phyloP scores from a whole-genome alignment of 495 filamentous ascomycete species.

The Tuber brumale region DNA sequence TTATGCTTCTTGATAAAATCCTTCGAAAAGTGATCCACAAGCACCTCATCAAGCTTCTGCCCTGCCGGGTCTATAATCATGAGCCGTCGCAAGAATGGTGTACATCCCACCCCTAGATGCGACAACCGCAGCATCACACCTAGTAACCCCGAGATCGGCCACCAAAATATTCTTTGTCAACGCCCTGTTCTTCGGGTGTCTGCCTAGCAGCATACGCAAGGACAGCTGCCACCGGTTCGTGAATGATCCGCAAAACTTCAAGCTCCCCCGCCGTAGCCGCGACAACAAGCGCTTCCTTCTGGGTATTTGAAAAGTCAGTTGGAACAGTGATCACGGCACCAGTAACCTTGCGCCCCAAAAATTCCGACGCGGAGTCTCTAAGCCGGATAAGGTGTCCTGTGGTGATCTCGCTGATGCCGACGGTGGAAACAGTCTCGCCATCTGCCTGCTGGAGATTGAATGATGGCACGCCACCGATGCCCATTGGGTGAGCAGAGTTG shows the following conservation, averaged over 20 bases:
- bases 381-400: slow-evolving; percentile 80
- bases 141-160: slow-evolving; percentile 85
- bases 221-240: slow-evolving; percentile 84
- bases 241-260: slow-evolving; percentile 85
- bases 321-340: slow-evolving; percentile 89
- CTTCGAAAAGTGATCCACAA: slow-evolving; percentile 95
- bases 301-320: slow-evolving; percentile 81
- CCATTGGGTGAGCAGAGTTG: slow-evolving; percentile 81
- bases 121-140: slow-evolving; percentile 85
- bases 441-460: slow-evolving; percentile 77
- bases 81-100: slow-evolving; percentile 83
- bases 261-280: slow-evolving; percentile 74
- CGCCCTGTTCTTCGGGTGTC: slow-evolving; percentile 49
- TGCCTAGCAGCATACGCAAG: slow-evolving; percentile 82
- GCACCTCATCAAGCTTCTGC: slow-evolving; percentile 71
- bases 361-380: slow-evolving; percentile 77
- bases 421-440: slow-evolving; percentile 58
- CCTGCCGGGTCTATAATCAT: slow-evolving; percentile 91
- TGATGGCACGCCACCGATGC: slow-evolving; percentile 62
- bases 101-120: slow-evolving; percentile 92
- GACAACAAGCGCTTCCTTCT: slow-evolving; percentile 69
- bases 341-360: slow-evolving; percentile 82
- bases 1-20: slow-evolving; percentile 95
- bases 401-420: slow-evolving; percentile 77
- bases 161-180: slow-evolving; percentile 89